Percentiles rank a stretch among this genome's conserved stretches.
Conservation (phyloP, 164 flowering plant species). For the Platanus orientalis region DNA sequence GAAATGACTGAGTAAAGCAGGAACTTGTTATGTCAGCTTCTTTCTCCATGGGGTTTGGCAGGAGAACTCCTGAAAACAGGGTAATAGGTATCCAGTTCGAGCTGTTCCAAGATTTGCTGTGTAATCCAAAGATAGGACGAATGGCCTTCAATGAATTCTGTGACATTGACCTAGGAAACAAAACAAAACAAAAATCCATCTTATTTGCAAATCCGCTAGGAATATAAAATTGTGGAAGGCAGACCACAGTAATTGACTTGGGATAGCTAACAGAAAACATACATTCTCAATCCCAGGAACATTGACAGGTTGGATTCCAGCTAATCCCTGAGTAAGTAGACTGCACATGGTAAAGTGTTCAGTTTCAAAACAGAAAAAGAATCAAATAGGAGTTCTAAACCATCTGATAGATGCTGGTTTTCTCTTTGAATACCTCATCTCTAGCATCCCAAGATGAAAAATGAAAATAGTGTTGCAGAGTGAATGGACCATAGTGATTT, state of each 20-base stretch:
- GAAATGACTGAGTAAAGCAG: not conserved
- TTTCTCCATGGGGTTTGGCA: conserved; percentile 10
- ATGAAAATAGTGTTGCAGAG: not conserved
- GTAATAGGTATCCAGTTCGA: conserved; percentile 69
- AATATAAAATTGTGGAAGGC: not conserved
- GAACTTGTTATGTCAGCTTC: not conserved
- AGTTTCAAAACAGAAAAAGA: not conserved
- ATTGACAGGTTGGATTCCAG: conserved; percentile 85
- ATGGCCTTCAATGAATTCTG: conserved; percentile 33
- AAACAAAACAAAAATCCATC: not conserved
- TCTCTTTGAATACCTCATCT: too few relatives aligned
- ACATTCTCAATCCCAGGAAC: conserved; percentile 88
- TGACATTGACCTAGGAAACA: conserved; percentile 42
- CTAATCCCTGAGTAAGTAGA: conserved; percentile 81
- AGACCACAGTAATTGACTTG: not conserved
- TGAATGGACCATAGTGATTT: too few relatives aligned
- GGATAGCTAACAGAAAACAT: conserved; percentile 19
- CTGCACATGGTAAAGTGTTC: conserved; percentile 32
- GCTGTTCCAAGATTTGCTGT: conserved; percentile 58
- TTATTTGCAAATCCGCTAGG: not conserved
- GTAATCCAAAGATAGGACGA: conserved; percentile 79
- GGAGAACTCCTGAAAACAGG: conserved; percentile 52
- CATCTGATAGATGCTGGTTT: too few relatives aligned
- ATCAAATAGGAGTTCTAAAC: not conserved
- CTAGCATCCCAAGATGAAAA: too few relatives aligned